Percentiles rank a stretch among this genome's conserved stretches.
phyloP scores from a whole-genome alignment of 257 asterid genomes.

The Rhazya stricta region DNA sequence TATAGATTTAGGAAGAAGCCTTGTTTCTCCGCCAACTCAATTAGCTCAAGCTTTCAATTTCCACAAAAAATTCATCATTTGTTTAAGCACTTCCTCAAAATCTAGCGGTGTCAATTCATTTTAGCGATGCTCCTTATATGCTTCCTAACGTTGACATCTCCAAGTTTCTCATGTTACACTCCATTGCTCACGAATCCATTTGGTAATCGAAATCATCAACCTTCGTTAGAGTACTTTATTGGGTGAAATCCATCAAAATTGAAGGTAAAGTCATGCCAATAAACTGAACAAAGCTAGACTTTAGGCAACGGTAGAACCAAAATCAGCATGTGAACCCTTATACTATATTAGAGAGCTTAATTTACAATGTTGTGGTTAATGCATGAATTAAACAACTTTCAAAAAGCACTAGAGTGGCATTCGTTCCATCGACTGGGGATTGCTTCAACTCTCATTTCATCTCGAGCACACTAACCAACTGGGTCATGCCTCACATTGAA shows the following conservation, averaged over 20 bases:
- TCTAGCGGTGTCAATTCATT: slow-evolving; percentile 31
- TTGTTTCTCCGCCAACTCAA: slow-evolving; percentile 32
- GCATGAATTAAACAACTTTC: slow-evolving; percentile 42
- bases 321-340: slow-evolving; percentile 39
- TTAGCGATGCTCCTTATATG: slow-evolving; percentile 41
- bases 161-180: slow-evolving; percentile 19
- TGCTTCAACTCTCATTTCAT: slow-evolving; percentile 20
- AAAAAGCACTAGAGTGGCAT: slow-evolving; percentile 1
- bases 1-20: slow-evolving; percentile 40
- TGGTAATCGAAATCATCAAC: slow-evolving; percentile 26
- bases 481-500: slow-evolving; percentile 17
- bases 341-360: slow-evolving; percentile 34
- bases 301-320: slow-evolving; percentile 48
- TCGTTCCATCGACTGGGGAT: slow-evolving; percentile 11
- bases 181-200: slow-evolving; percentile 34
- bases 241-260: slow-evolving; percentile 35
- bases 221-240: slow-evolving; percentile 45
- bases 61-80: slow-evolving; percentile 34
- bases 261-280: slow-evolving; percentile 22
- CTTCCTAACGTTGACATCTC: slow-evolving; percentile 24
- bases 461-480: slow-evolving; percentile 1
- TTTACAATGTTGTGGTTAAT: slow-evolving; percentile 35
- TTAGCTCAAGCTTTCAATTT: slow-evolving; percentile 30
- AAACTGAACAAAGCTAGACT: slow-evolving; percentile 31
- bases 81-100: slow-evolving; percentile 29